phyloP scores from a whole-genome alignment of 176 grass and related monocot species.

The Triticum dicoccoides region DNA sequence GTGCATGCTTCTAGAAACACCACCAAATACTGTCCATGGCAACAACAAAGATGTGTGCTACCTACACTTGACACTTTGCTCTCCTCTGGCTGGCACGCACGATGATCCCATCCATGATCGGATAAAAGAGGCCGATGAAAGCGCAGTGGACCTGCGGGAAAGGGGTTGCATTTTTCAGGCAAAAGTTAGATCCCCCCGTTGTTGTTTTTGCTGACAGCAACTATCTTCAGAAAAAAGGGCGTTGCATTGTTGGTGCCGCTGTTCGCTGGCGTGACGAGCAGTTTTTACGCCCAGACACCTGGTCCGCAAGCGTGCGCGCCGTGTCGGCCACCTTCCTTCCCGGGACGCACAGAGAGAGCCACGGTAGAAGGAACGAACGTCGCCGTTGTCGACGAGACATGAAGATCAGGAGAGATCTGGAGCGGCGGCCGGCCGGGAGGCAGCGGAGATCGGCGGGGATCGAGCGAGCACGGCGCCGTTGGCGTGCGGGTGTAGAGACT shows the following conservation, averaged over 20 bases:
- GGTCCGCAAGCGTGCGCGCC: too few species aligned
- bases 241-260: too few species aligned
- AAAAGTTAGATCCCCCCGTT: background rate
- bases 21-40: too few species aligned
- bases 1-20: background rate
- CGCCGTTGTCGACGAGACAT: too few species aligned
- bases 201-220: background rate
- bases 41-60: too few species aligned
- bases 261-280: too few species aligned
- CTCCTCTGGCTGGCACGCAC: background rate
- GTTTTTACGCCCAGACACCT: too few species aligned
- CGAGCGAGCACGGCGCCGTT: background rate
- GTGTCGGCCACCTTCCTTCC: too few species aligned
- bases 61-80: background rate
- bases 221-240: too few species aligned
- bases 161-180: background rate
- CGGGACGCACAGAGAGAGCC: too few species aligned
- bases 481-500: background rate
- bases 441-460: background rate
- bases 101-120: background rate
- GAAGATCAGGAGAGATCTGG: background rate
- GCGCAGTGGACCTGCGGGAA: background rate
- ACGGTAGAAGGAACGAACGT: too few species aligned
- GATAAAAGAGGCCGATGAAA: background rate
- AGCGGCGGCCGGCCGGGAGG: background rate